These are phyloP conservation scores for Sugiyamaella valdiviana DNA, from an alignment of 805 yeast species.

Conservation along the genomic window DNA sequence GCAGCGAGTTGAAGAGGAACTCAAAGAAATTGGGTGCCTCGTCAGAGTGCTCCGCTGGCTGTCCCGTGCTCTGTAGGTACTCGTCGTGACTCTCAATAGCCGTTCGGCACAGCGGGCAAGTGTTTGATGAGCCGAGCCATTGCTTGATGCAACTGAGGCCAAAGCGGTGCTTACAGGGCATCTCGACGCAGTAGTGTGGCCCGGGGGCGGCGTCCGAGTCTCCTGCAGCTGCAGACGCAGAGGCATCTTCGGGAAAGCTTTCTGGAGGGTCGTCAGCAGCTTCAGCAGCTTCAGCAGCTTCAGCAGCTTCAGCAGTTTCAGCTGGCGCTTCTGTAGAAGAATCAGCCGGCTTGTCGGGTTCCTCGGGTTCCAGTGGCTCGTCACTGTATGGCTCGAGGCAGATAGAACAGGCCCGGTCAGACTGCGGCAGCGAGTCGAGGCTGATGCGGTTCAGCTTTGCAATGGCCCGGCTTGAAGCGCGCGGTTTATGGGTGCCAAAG, in stretches of 20 bases:
- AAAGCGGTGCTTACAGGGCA: slow-evolving; percentile 85
- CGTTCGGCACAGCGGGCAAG: slow-evolving; percentile 83
- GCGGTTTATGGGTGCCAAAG: slow-evolving; percentile 12
- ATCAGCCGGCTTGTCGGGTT: slow-evolving; percentile 3
- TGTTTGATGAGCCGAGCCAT: slow-evolving; percentile 69
- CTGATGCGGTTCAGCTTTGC: slow-evolving; percentile 29
- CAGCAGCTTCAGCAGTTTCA: neutral
- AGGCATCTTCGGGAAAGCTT: slow-evolving; percentile 6
- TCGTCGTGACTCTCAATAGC: slow-evolving; percentile 38
- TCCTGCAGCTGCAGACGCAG: neutral
- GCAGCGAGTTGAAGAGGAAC: slow-evolving; percentile 16
- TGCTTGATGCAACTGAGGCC: slow-evolving; percentile 79
- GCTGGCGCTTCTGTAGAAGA: slow-evolving; percentile 10
- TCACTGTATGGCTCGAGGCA: slow-evolving; percentile 40
- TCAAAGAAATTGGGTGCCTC: slow-evolving; percentile 13
- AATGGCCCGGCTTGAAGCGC: slow-evolving; percentile 28
- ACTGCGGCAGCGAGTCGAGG: slow-evolving; percentile 26
- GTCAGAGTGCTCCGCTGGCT: slow-evolving; percentile 17
- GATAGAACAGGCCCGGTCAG: slow-evolving; percentile 37
- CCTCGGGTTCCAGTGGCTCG: slow-evolving; percentile 7
- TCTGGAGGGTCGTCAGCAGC: slow-evolving; percentile 14
- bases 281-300: neutral
- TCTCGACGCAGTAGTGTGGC: slow-evolving; percentile 33
- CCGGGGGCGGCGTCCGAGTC: neutral
- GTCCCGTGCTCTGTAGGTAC: slow-evolving; percentile 19